Percentiles rank a stretch among this genome's conserved stretches.
Conservation (phyloP, 2,329 filamentous ascomycete species). For the Phaeosphaeriaceae sp. region DNA sequence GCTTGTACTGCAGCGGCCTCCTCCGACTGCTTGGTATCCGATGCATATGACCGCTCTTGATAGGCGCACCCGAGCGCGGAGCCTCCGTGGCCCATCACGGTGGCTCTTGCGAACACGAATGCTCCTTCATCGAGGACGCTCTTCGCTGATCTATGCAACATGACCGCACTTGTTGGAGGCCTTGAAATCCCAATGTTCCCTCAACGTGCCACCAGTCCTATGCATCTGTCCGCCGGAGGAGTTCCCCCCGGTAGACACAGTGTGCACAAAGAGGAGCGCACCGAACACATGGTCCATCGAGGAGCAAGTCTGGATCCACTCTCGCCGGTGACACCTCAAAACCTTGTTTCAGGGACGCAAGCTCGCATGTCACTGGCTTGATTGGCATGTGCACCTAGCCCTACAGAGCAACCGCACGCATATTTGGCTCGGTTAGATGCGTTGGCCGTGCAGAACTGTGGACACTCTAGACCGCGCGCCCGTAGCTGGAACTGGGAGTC, state of each 20-base stretch:
- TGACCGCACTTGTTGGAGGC: slow-evolving; percentile 5
- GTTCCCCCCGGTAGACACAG: not conserved
- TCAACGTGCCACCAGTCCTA: not conserved
- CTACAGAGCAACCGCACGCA: slow-evolving; percentile 22
- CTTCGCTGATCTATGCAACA: slow-evolving; percentile 12
- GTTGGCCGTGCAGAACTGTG: slow-evolving; percentile 42
- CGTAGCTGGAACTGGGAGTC: slow-evolving; percentile 32
- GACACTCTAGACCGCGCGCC: slow-evolving; percentile 27
- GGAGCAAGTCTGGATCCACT: slow-evolving; percentile 1
- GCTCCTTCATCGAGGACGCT: slow-evolving; percentile 6
- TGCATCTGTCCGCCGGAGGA: not conserved
- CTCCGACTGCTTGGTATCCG: slow-evolving; percentile 9
- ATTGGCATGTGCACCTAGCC: slow-evolving; percentile 31
- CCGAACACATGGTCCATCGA: slow-evolving; percentile 5
- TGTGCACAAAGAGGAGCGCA: slow-evolving; percentile 1
- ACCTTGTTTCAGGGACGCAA: slow-evolving; percentile 34
- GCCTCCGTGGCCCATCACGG: slow-evolving; percentile 5
- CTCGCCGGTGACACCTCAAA: slow-evolving; percentile 20
- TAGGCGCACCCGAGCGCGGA: slow-evolving; percentile 7
- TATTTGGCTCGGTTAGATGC: slow-evolving; percentile 35
- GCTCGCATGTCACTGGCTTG: slow-evolving; percentile 7
- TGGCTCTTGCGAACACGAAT: not conserved
- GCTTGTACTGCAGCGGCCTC: slow-evolving; percentile 3
- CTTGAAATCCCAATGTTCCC: not conserved
- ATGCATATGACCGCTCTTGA: slow-evolving; percentile 12